Evolutionary conservation across 106 monocot genomes (phyloP).

Genomic region (Dioscorea zingiberensis): DNA sequence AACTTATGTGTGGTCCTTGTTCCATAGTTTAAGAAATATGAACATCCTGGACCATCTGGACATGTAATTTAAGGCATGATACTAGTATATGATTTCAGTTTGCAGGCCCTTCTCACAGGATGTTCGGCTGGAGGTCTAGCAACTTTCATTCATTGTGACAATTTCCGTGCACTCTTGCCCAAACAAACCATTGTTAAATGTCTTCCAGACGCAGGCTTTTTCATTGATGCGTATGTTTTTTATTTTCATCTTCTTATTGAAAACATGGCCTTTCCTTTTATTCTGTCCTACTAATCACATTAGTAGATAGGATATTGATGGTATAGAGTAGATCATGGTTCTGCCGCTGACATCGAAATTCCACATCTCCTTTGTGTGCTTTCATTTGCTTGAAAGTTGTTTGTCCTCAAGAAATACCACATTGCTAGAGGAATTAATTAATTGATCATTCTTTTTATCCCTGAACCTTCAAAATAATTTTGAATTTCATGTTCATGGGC

Average conservation of each 20-base stretch:
- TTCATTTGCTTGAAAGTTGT: no score
- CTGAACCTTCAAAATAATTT: no score
- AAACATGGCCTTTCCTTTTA: no score
- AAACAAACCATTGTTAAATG: conserved; percentile 59
- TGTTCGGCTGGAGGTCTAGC: conserved; percentile 97
- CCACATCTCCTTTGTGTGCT: no score
- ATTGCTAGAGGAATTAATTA: no score
- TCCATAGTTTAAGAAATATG: background rate
- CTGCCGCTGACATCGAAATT: no score
- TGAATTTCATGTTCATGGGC: no score
- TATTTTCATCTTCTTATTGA: background rate
- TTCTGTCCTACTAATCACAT: no score
- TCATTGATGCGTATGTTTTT: conserved; percentile 59
- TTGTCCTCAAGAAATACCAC: background rate
- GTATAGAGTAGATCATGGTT: no score
- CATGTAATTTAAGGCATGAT: conserved; percentile 2
- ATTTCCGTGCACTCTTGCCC: conserved; percentile 57
- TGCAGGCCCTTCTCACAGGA: conserved; percentile 93
- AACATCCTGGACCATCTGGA: no score
- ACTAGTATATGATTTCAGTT: conserved; percentile 6
- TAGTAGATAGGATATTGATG: no score
- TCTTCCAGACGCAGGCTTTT: conserved; percentile 92
- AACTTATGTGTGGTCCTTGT: background rate
- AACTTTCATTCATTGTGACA: conserved; percentile 85
- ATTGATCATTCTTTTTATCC: no score